Base-by-base conservation (phyloP, 495 filamentous ascomycete genomes). In the Xylaria castorea region DNA sequence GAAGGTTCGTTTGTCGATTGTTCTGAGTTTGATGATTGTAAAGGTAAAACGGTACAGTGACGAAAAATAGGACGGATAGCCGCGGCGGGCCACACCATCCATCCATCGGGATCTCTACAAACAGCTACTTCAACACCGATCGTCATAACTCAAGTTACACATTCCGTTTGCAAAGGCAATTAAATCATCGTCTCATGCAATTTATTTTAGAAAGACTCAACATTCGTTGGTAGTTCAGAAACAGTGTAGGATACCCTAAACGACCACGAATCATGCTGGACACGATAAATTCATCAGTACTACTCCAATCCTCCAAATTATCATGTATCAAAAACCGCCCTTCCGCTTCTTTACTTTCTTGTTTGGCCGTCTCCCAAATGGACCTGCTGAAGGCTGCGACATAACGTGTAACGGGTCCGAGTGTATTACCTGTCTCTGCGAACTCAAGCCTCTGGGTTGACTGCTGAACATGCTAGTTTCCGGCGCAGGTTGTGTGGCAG, bases 381-480 rank as follows among this genome's bases (percentile, higher is more conserved):
- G 9, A 1, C 83, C 83, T 48, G 76, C n/a, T 34, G 77, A 73
- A 38, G 82, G 83, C 72, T 85, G 83, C n/a, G 80, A 83, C 83
- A 83, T 84, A 8, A 75, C 78, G 4, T 74, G 70, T 11, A 70
- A 9, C 9, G 74, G 68, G 34, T 77, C 75, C 22, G 76, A 73
- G n/a, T 53, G 44, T 65, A 71, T 64, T 22, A 66, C 16, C 57
- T 75, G 76, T 40, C 71, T 71, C 51, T 76, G 75, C 22, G 75
- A 77, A 57, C 46, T 70, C 18, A 34, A 20, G 0, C 27, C 64
- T 14, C 44, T 32, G 25, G 74, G 68, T 32, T 81, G 77, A 55
- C 75, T 81, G 22, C 57, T 78, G 64, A 71, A 73, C 66, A 72
- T 73, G 25, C 44, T 68, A 3, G 50, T 73, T 9, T 75, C 68